These are phyloP conservation scores for Pezicula neosporulosa DNA, from an alignment of 2,329 filamentous ascomycete species.

Conservation along the genomic window DNA sequence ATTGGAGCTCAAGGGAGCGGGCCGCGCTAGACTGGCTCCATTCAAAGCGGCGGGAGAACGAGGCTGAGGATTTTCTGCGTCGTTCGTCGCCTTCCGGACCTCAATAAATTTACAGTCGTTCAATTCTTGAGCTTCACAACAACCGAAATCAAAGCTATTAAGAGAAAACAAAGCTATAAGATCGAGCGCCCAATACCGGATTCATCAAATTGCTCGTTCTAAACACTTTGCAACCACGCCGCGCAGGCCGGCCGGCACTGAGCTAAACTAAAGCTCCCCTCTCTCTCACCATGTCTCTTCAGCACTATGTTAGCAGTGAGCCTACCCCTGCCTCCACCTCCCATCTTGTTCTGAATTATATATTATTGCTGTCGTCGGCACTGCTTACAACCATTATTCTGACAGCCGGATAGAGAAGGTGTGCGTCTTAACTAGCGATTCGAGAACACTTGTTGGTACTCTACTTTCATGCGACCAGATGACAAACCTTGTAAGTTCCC, in stretches of 20 bases:
- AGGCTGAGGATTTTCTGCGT: background rate
- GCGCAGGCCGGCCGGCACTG: slow-evolving; percentile 19
- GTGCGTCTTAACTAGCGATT: slow-evolving; percentile 86
- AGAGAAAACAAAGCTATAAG: background rate
- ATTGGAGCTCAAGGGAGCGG: background rate
- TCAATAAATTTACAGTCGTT: no score
- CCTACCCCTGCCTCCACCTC: slow-evolving; percentile 4
- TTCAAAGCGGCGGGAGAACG: background rate
- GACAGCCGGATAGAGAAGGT: slow-evolving; percentile 70
- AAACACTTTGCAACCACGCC: slow-evolving; percentile 10
- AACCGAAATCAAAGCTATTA: background rate
- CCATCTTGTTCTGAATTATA: background rate
- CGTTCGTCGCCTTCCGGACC: no score
- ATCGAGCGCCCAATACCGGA: background rate
- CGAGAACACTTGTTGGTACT: slow-evolving; percentile 78
- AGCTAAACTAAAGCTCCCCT: slow-evolving; percentile 5
- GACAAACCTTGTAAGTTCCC: slow-evolving; percentile 70
- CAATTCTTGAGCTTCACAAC: no score
- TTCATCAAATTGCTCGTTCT: slow-evolving; percentile 1
- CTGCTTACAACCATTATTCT: slow-evolving; percentile 30
- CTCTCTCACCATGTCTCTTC: slow-evolving; percentile 42
- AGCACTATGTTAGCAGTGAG: slow-evolving; percentile 50
- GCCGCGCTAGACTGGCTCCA: background rate
- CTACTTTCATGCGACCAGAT: slow-evolving; percentile 85
- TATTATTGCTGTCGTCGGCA: slow-evolving; percentile 4